These are phyloP conservation scores for Decorospora gaudefroyi DNA, from an alignment of 2,329 filamentous ascomycete species.

Conservation along the genomic window DNA sequence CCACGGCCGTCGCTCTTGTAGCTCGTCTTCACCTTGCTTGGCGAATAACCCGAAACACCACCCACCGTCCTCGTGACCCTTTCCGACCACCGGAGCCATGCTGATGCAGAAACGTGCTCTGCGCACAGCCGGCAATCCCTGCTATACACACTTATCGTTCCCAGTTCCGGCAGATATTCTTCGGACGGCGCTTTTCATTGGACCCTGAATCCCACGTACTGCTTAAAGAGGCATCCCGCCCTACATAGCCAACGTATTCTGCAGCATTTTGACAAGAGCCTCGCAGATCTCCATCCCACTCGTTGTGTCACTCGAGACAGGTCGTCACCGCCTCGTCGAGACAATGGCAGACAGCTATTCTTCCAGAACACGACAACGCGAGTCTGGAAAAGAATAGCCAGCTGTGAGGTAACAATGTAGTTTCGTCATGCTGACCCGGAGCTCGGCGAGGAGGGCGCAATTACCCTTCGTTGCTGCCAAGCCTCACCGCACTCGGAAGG, in stretches of 20 bases:
- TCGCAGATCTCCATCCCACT: slow-evolving; percentile 18
- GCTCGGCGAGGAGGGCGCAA: slow-evolving; percentile 11
- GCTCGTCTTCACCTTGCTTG: slow-evolving; percentile 3
- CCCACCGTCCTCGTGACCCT: slow-evolving; percentile 24
- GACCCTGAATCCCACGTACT: slow-evolving; percentile 36
- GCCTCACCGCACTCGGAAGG: slow-evolving; percentile 13
- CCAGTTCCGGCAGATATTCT: slow-evolving; percentile 10
- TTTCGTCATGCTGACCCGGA: slow-evolving; percentile 13
- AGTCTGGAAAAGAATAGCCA: background rate
- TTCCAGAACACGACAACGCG: background rate
- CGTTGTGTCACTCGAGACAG: slow-evolving; percentile 14
- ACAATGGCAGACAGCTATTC: background rate
- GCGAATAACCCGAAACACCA: slow-evolving; percentile 15
- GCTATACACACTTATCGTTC: slow-evolving; percentile 6
- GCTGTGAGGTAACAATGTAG: slow-evolving; percentile 7
- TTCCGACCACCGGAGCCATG: slow-evolving; percentile 22
- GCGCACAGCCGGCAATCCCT: slow-evolving; percentile 12
- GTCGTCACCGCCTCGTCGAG: slow-evolving; percentile 11
- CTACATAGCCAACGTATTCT: slow-evolving; percentile 13
- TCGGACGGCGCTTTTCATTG: slow-evolving; percentile 25
- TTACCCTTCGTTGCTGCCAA: slow-evolving; percentile 20
- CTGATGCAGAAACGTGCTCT: slow-evolving; percentile 12
- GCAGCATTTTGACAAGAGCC: slow-evolving; percentile 16
- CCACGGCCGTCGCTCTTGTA: slow-evolving; percentile 13
- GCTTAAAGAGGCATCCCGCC: slow-evolving; percentile 14